Conservation (phyloP, 805 yeast species). For the Zygosaccharomyces lentus region DNA sequence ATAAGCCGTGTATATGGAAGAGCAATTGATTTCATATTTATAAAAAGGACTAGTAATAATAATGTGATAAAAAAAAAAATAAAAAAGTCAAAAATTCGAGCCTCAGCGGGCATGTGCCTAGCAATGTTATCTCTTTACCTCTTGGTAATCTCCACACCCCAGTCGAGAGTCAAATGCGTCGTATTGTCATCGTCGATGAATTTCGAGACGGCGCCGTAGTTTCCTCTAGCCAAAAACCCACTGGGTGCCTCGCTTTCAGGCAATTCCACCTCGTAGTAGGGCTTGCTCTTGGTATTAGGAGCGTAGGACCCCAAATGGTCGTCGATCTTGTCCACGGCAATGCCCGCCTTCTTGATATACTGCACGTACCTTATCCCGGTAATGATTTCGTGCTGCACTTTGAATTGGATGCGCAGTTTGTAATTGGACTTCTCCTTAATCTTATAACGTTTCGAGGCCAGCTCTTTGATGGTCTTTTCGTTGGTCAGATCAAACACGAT, state of each 20-base stretch:
- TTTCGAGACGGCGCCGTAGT: slow-evolving; percentile 73
- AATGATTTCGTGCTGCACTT: slow-evolving; percentile 84
- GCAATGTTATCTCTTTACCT: slow-evolving; percentile 27
- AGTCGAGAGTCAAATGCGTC: slow-evolving; percentile 68
- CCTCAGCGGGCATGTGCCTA: not conserved
- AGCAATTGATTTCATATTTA: not conserved
- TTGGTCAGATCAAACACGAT: slow-evolving; percentile 66
- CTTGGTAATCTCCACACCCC: slow-evolving; percentile 82
- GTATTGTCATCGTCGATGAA: slow-evolving; percentile 83
- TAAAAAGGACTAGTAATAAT: not conserved
- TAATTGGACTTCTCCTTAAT: slow-evolving; percentile 77
- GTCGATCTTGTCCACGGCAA: slow-evolving; percentile 77
- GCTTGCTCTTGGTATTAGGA: slow-evolving; percentile 78
- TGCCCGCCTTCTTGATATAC: slow-evolving; percentile 79
- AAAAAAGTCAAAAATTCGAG: not conserved
- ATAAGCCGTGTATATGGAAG: not conserved
- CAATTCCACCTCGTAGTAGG: slow-evolving; percentile 60
- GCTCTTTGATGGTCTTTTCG: slow-evolving; percentile 49
- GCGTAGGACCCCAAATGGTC: slow-evolving; percentile 90
- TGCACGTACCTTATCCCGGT: slow-evolving; percentile 88
- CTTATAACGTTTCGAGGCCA: slow-evolving; percentile 62
- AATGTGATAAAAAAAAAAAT: not conserved
- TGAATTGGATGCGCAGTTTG: slow-evolving; percentile 67
- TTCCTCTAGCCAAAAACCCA: slow-evolving; percentile 84
- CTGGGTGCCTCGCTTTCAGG: slow-evolving; percentile 84